Evolutionary conservation across 371 early-diverging fungal species (phyloP).

Genomic region (Mortierella sp.): DNA sequence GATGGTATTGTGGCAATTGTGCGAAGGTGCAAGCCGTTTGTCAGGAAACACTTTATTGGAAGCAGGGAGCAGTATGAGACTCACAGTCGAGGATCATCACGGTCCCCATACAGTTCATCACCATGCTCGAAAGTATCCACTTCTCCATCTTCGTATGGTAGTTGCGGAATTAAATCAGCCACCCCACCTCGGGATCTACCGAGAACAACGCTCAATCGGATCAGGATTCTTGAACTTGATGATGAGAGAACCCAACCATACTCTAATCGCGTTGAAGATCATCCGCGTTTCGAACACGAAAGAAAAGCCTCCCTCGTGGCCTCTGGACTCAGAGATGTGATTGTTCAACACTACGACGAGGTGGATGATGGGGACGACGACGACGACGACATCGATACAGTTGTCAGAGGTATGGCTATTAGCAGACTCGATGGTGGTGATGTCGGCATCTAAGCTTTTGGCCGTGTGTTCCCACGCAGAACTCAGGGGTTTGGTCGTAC

Average conservation of each 20-base stretch:
- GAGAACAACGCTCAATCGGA: neutral
- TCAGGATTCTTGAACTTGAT: slow-evolving; percentile 1
- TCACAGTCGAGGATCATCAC: neutral
- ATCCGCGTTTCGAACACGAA: neutral
- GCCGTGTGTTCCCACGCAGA: too few species aligned
- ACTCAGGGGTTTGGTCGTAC: too few species aligned
- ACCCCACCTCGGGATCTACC: neutral
- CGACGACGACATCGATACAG: too few species aligned
- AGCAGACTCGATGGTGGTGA: too few species aligned
- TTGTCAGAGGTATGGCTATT: too few species aligned
- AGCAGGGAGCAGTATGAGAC: neutral
- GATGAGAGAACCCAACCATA: neutral
- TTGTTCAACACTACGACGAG: neutral
- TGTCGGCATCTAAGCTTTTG: too few species aligned
- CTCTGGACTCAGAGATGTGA: neutral
- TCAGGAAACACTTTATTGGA: slow-evolving; percentile 13
- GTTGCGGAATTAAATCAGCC: neutral
- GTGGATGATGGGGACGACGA: neutral
- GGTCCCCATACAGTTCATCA: neutral
- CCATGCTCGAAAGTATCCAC: neutral
- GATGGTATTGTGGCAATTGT: slow-evolving; percentile 27
- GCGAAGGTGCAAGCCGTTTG: slow-evolving; percentile 29
- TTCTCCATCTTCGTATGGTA: neutral
- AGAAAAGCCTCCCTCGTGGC: neutral
- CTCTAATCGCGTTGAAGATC: neutral